Base-by-base conservation (phyloP, 1,284 basidiomycete species). In the Naganishia liquefaciens region DNA sequence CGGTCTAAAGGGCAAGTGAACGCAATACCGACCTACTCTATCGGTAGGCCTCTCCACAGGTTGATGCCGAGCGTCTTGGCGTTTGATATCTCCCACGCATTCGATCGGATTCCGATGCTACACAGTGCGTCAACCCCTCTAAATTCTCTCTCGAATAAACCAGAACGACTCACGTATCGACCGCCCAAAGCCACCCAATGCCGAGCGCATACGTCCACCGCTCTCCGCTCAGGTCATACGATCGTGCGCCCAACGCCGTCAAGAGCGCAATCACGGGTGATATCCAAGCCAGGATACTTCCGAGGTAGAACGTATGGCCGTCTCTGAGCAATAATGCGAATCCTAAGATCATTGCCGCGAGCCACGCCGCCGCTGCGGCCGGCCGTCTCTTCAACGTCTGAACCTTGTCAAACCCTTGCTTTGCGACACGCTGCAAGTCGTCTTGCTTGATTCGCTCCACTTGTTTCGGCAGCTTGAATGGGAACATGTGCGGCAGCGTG, bases 201-300 rank as follows among this genome's bases (percentile, higher is more conserved):
- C 74, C 74, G 2, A 74, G 1, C 1, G 43, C 44, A 51, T 51
- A 40, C 30, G 47, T 63, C 50, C 60, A 52, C 40, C 23, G 28
- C 30, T 43, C 51, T 13, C 60, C 51, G 40, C 40, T 50, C 37
- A 40, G 17, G 30, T 53, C 30, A 25, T 15, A 13, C 50, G 50
- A 53, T 23, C 47, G 42, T 3, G 69, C 75, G 2, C 76, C 76
- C 9, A 74, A 58, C 17, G 44, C 70, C 2, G 72, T 74, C 54
- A 77, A 67, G 39, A 68, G 69, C 3, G 67, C 70, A 17, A 76
- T 69, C 2, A 75, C 73, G 19, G 74, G 75, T 2, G 66, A 63
- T 21, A 75, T 72, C 72, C 73, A 76, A n/a, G 74, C 58, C 25
- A 73, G 61, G 27, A 76, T 75, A 69, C 71, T 71, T 27, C 73